A percentile compares a stretch with the other conserved stretches of the same genome.
These are phyloP conservation scores for Trichosporon coremiiforme DNA, from an alignment of 1,284 basidiomycete genomes.

Conservation along the genomic window DNA sequence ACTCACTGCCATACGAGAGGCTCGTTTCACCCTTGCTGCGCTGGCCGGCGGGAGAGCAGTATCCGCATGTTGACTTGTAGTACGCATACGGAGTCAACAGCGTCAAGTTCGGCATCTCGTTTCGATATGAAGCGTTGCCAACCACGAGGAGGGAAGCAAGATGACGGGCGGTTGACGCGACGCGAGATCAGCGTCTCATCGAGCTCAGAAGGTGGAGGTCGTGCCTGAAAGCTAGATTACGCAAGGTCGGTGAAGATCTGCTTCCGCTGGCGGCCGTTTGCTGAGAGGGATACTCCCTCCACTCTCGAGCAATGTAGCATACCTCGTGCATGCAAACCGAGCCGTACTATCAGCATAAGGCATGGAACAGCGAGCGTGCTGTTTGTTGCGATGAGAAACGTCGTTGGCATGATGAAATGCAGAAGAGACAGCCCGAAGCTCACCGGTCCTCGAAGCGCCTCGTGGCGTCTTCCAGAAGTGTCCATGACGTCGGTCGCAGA, in stretches of 20 bases:
- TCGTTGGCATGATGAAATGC: neutral
- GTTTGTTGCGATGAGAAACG: neutral
- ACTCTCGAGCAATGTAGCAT: neutral
- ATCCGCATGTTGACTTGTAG: slow-evolving; percentile 57
- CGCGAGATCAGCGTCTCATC: neutral
- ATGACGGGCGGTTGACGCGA: neutral
- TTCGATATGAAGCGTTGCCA: neutral
- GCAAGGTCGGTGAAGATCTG: slow-evolving; percentile 12
- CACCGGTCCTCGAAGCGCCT: slow-evolving; percentile 2
- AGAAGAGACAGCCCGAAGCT: neutral
- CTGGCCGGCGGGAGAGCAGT: slow-evolving; percentile 55
- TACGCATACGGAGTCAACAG: slow-evolving; percentile 49
- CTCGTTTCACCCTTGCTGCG: slow-evolving; percentile 45
- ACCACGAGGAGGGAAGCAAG: neutral
- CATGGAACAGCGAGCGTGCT: neutral
- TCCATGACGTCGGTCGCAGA: slow-evolving; percentile 10
- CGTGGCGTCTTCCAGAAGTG: slow-evolving; percentile 17
- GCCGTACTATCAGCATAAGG: neutral
- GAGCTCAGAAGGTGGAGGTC: neutral
- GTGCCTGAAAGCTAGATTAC: slow-evolving; percentile 6
- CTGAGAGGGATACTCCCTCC: neutral
- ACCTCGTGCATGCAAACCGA: neutral
- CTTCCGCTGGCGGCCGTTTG: neutral
- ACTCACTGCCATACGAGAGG: slow-evolving; percentile 57
- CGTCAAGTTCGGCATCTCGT: slow-evolving; percentile 33